Evolutionary conservation across 768 basidiomycete species (phyloP).

Genomic region (Aureoboletus auriporus): DNA sequence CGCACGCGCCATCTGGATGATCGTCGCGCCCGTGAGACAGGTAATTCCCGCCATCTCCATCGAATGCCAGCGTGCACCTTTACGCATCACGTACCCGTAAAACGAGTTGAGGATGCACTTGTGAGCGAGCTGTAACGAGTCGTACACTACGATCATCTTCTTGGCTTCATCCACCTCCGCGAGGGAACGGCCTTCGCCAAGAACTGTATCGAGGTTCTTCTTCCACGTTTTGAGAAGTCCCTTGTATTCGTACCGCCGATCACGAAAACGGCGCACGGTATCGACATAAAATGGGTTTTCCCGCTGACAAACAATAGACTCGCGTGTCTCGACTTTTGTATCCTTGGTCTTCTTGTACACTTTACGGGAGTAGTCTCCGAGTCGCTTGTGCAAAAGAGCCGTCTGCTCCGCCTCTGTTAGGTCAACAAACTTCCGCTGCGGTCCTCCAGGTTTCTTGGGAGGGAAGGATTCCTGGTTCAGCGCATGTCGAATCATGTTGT

Average conservation of each 20-base stretch:
- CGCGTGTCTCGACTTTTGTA: conserved; percentile 89
- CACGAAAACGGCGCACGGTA: conserved; percentile 94
- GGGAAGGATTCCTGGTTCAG: conserved; percentile 94
- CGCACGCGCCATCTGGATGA: conserved; percentile 98
- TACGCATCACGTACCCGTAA: conserved; percentile 99
- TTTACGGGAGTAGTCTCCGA: conserved; percentile 97
- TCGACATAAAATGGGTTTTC: conserved; percentile 99
- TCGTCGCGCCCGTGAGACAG: conserved; percentile 93
- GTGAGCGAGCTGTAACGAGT: conserved; percentile 97
- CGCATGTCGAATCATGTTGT: conserved; percentile 98
- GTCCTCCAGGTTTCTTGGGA: conserved; percentile 65
- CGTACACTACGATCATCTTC: conserved; percentile 98
- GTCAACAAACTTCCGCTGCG: conserved; percentile 79
- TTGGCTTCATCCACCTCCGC: conserved; percentile 94
- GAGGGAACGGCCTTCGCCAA: conserved; percentile 65
- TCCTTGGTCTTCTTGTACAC: conserved; percentile 99
- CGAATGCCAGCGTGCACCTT: conserved; percentile 98
- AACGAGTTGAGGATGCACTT: conserved; percentile 99
- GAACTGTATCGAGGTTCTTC: conserved; percentile 84
- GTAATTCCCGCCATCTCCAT: conserved; percentile 99
- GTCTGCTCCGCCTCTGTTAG: conserved; percentile 84
- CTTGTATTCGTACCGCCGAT: conserved; percentile 98
- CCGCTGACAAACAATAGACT: conserved; percentile 93
- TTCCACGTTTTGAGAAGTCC: conserved; percentile 99
- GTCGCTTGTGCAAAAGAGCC: conserved; percentile 88